These are phyloP conservation scores for Phytopythium litorale DNA, from an alignment of 352 stramenopile species.

Conservation along the genomic window DNA sequence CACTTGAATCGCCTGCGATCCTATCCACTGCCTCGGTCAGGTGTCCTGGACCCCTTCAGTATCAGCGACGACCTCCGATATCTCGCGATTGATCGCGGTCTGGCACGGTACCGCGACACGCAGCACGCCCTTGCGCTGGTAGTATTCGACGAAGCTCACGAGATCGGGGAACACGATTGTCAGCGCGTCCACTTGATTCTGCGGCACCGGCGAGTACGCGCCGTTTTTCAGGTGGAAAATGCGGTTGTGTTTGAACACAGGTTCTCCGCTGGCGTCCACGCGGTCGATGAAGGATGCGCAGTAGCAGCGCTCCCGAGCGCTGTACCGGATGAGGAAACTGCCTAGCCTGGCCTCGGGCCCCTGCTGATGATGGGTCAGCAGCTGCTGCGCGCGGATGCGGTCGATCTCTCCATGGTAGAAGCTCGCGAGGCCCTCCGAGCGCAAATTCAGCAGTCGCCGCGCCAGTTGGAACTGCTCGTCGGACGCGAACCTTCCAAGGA, in stretches of 20 bases:
- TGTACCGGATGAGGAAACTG: constrained; percentile 79
- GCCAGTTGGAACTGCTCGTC: constrained; percentile 74
- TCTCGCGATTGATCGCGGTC: constrained; percentile 51
- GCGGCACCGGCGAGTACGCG: constrained; percentile 57
- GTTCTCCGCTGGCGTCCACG: constrained; percentile 27
- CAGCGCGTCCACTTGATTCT: constrained; percentile 40
- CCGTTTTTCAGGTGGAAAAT: constrained; percentile 65
- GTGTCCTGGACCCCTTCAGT: not conserved
- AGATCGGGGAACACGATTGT: constrained; percentile 62
- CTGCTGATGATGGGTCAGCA: constrained; percentile 22
- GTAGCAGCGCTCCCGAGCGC: constrained; percentile 50
- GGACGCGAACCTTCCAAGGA: constrained; percentile 42
- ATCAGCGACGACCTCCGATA: constrained; percentile 21
- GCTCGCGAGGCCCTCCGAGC: constrained; percentile 54
- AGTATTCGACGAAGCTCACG: constrained; percentile 74
- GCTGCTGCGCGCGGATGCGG: constrained; percentile 39
- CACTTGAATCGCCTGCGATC: not conserved
- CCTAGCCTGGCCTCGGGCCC: constrained; percentile 11
- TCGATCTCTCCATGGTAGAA: constrained; percentile 80
- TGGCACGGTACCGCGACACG: constrained; percentile 41
- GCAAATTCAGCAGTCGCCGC: constrained; percentile 45
- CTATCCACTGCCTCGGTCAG: not conserved
- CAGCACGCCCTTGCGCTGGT: constrained; percentile 65
- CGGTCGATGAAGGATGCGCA: constrained; percentile 67
- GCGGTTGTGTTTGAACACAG: constrained; percentile 64